Evolutionary conservation across 345 rosid species (phyloP).

Genomic region (Anacardium occidentale): DNA sequence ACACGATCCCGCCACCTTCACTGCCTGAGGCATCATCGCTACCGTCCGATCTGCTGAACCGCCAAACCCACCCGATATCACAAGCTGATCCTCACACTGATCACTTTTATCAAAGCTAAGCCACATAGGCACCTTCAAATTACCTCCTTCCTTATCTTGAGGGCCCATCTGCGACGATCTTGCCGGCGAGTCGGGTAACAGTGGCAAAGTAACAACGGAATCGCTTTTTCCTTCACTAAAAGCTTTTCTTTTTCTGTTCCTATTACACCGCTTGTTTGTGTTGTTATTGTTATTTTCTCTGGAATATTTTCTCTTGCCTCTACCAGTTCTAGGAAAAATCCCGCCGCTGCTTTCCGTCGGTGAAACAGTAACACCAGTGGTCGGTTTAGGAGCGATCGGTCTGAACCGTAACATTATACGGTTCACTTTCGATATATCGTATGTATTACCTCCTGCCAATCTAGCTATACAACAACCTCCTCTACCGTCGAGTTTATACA

Average conservation of each 20-base stretch:
- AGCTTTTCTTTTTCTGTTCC: conserved; percentile 31
- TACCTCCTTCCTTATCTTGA: conserved; percentile 16
- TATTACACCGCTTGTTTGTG: conserved; percentile 33
- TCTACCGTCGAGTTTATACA: conserved; percentile 41
- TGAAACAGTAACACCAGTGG: conserved; percentile 30
- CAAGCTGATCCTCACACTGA: conserved; percentile 8
- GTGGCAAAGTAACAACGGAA: conserved; percentile 46
- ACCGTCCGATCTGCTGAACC: conserved; percentile 22
- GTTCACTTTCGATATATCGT: conserved; percentile 60
- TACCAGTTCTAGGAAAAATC: conserved; percentile 21
- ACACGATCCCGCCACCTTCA: conserved; percentile 40
- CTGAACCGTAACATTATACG: conserved; percentile 78
- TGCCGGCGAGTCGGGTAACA: conserved; percentile 49
- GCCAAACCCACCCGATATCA: neutral
- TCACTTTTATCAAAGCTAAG: conserved; percentile 41
- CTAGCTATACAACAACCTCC: conserved; percentile 87
- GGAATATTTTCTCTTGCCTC: conserved; percentile 41
- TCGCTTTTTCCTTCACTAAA: conserved; percentile 21
- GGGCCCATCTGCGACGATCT: conserved; percentile 19
- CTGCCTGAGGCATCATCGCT: conserved; percentile 22
- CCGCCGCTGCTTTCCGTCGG: conserved; percentile 35
- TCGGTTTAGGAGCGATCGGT: conserved; percentile 86
- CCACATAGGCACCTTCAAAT: conserved; percentile 40
- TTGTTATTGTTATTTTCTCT: conserved; percentile 26
- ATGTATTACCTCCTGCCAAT: conserved; percentile 43